Evolutionary conservation across 495 filamentous ascomycete species (phyloP).

Genomic region (Aspergillus affinis): DNA sequence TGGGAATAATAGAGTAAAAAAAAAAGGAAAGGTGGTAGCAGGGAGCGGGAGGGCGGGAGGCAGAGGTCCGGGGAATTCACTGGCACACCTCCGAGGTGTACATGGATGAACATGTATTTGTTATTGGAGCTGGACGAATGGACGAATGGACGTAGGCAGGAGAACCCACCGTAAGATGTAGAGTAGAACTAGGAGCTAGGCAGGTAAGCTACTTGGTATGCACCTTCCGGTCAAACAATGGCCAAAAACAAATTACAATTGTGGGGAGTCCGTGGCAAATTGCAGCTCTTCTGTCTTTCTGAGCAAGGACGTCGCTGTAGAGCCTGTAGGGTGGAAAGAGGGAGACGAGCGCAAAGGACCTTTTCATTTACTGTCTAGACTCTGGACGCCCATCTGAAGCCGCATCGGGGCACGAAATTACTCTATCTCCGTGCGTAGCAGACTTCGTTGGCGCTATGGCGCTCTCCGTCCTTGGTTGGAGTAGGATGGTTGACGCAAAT

Average conservation of each 20-base stretch:
- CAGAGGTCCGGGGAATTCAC: slow-evolving; percentile 33
- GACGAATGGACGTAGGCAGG: not conserved
- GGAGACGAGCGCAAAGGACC: not conserved
- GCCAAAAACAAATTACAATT: slow-evolving; percentile 29
- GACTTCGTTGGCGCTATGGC: slow-evolving; percentile 9
- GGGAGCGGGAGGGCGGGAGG: slow-evolving; percentile 30
- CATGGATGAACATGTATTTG: slow-evolving; percentile 9
- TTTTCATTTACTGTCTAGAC: too few species aligned
- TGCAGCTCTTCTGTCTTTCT: slow-evolving; percentile 13
- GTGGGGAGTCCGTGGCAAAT: slow-evolving; percentile 38
- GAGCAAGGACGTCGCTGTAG: not conserved
- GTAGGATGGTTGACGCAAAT: not conserved
- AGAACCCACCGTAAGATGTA: slow-evolving; percentile 5
- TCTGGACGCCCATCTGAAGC: not conserved
- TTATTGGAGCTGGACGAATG: slow-evolving; percentile 22
- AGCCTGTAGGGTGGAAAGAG: not conserved
- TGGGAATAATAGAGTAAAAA: slow-evolving; percentile 18
- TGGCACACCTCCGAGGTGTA: slow-evolving; percentile 17
- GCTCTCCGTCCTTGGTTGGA: slow-evolving; percentile 17
- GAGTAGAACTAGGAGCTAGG: not conserved
- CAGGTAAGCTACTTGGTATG: not conserved
- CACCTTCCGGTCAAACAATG: slow-evolving; percentile 12
- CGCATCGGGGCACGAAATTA: not conserved
- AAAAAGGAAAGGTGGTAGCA: slow-evolving; percentile 26
- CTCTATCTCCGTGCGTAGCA: not conserved